Percentiles rank a stretch among this genome's conserved stretches.
Conservation (phyloP, 2,329 filamentous ascomycete genomes). For the Colletotrichum siamense region DNA sequence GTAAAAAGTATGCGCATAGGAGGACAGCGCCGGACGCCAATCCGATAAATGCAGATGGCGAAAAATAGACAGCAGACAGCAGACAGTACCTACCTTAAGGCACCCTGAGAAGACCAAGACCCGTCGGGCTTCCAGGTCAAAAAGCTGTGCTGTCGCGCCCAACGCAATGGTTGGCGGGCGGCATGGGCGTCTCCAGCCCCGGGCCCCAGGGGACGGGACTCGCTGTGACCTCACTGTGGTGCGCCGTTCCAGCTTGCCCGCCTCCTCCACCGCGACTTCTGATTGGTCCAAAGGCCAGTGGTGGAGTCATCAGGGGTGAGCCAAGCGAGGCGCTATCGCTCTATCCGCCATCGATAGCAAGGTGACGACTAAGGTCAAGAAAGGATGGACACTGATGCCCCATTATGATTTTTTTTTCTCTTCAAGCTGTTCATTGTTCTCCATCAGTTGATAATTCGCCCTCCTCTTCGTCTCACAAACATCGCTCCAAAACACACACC, state of each 20-base stretch:
- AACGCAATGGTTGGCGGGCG: not conserved
- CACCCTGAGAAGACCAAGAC: not conserved
- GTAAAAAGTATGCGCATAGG: not conserved
- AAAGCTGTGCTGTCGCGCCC: not conserved
- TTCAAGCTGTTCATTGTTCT: conserved; percentile 22
- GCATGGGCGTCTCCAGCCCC: conserved; percentile 17
- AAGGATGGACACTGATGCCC: conserved; percentile 20
- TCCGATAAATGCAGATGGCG: conserved; percentile 1
- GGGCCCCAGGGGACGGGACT: not conserved
- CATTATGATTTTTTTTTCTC: conserved; percentile 21
- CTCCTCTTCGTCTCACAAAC: conserved; percentile 11
- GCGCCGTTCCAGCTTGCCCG: conserved; percentile 16
- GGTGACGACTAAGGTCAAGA: conserved; percentile 21
- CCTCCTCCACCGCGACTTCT: not conserved
- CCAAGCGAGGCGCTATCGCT: conserved; percentile 24
- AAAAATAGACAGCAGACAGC: not conserved
- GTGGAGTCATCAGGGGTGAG: conserved; percentile 10
- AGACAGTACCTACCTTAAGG: not conserved
- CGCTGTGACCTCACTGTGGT: conserved; percentile 21
- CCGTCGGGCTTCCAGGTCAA: not conserved
- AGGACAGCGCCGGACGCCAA: not conserved
- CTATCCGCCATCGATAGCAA: conserved; percentile 22
- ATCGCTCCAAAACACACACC: not conserved
- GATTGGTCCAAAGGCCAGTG: not conserved
- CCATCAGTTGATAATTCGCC: conserved; percentile 21